Evolutionary conservation across 768 basidiomycete species (phyloP).

Genomic region (Chalciporus piperatus): DNA sequence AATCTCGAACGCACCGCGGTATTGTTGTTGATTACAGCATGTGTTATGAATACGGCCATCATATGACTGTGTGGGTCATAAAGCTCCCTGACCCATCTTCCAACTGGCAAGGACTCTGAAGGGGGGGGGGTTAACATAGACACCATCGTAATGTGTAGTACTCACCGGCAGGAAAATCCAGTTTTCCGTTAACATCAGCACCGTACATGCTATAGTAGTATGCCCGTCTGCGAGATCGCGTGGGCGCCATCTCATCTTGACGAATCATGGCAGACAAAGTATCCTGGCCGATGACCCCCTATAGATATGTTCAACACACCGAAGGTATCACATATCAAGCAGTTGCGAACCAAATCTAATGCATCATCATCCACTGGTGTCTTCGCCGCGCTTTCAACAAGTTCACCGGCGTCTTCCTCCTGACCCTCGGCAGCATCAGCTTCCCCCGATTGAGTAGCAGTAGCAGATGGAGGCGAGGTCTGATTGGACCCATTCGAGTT

Average conservation of each 20-base stretch:
- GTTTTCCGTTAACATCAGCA: constrained; percentile 45
- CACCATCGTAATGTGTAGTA: not conserved
- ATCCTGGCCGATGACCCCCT: constrained; percentile 75
- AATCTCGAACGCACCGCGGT: constrained; percentile 24
- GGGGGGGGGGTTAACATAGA: too few relatives aligned
- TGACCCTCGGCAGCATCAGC: constrained; percentile 8
- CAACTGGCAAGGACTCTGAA: constrained; percentile 55
- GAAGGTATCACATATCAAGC: not conserved
- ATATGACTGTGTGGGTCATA: constrained; percentile 56
- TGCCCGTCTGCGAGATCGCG: constrained; percentile 55
- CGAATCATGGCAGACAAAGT: constrained; percentile 71
- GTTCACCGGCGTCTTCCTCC: constrained; percentile 18
- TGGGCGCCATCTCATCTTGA: constrained; percentile 63
- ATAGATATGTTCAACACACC: constrained; percentile 9
- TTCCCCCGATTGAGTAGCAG: constrained; percentile 11
- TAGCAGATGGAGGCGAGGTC: not conserved
- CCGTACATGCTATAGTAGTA: constrained; percentile 42
- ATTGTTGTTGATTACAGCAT: constrained; percentile 70
- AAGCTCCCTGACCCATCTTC: constrained; percentile 55
- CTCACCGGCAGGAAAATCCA: constrained; percentile 58
- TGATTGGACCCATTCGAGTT: constrained; percentile 14
- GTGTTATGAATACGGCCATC: constrained; percentile 67
- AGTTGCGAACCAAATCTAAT: constrained; percentile 24
- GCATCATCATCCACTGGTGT: constrained; percentile 10
- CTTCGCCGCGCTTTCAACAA: constrained; percentile 17